Percentiles rank a stretch among this genome's conserved stretches.
phyloP scores from a whole-genome alignment of 225 moss, liverwort and hornwort species.

The Pseudoscleropodium purum region DNA sequence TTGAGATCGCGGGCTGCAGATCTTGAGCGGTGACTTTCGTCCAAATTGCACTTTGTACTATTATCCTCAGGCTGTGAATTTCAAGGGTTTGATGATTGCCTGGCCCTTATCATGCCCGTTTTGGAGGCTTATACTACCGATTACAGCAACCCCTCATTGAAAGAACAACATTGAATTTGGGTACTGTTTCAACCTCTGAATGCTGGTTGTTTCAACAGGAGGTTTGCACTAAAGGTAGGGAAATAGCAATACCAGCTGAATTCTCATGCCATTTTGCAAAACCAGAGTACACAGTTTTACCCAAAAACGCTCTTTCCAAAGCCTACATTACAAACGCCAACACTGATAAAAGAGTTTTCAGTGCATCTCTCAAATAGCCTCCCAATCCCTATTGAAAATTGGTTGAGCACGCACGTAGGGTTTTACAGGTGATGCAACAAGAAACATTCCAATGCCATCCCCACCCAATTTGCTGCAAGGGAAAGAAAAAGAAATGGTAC shows the following conservation, averaged over 20 bases:
- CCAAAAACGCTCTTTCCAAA: neutral
- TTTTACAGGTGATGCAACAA: neutral
- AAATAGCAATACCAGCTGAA: neutral
- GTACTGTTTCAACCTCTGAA: neutral
- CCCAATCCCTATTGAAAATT: neutral
- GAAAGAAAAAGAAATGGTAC: conserved; percentile 2
- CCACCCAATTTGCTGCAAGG: neutral
- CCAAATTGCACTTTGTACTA: neutral
- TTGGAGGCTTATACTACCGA: too few species aligned
- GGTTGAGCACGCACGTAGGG: neutral
- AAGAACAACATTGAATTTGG: neutral
- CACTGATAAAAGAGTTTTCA: neutral
- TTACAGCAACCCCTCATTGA: too few species aligned
- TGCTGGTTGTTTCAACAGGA: neutral
- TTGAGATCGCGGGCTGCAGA: conserved; percentile 52
- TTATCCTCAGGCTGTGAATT: neutral
- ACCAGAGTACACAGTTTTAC: neutral
- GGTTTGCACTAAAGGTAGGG: neutral
- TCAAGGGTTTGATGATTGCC: neutral
- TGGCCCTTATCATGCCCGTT: too few species aligned
- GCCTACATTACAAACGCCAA: neutral
- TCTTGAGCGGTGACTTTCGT: conserved; percentile 47
- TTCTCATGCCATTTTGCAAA: neutral
- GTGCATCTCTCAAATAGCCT: neutral
- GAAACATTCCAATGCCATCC: neutral